A percentile compares a stretch with the other conserved stretches of the same genome.
Conservation (phyloP, 805 yeast genomes). For the Myxozyma melibiosi region DNA sequence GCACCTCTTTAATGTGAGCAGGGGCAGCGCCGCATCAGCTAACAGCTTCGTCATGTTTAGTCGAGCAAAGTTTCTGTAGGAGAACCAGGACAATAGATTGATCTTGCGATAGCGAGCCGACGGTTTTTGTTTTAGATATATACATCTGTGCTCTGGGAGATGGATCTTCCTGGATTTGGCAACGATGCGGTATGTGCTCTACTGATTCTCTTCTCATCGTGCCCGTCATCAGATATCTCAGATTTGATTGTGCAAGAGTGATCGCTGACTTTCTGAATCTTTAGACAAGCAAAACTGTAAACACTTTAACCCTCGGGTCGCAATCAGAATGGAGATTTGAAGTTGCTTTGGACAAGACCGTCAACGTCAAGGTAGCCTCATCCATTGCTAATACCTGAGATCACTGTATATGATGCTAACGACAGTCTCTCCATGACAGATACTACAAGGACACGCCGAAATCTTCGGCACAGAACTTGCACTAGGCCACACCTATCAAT, state of each 20-base stretch:
- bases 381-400: not conserved
- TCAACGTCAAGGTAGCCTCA: slow-evolving; percentile 51
- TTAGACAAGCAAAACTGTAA: not conserved
- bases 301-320: slow-evolving; percentile 38
- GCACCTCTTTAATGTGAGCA: not conserved
- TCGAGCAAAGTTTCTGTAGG: too few relatives aligned
- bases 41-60: not conserved
- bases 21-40: not conserved
- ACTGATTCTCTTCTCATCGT: not conserved
- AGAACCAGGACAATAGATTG: too few relatives aligned
- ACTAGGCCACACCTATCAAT: slow-evolving; percentile 60
- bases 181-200: not conserved
- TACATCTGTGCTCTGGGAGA: not conserved
- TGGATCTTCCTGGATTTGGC: slow-evolving; percentile 18
- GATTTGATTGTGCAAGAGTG: not conserved
- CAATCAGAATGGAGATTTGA: slow-evolving; percentile 77
- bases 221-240: not conserved
- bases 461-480: slow-evolving; percentile 93
- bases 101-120: not conserved
- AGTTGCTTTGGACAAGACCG: slow-evolving; percentile 53
- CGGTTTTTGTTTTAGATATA: not conserved
- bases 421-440: slow-evolving; percentile 26
- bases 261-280: not conserved
- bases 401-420: not conserved
- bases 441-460: slow-evolving; percentile 76